Conservation (phyloP, 345 rosid genomes). For the Syzygium aromaticum region DNA sequence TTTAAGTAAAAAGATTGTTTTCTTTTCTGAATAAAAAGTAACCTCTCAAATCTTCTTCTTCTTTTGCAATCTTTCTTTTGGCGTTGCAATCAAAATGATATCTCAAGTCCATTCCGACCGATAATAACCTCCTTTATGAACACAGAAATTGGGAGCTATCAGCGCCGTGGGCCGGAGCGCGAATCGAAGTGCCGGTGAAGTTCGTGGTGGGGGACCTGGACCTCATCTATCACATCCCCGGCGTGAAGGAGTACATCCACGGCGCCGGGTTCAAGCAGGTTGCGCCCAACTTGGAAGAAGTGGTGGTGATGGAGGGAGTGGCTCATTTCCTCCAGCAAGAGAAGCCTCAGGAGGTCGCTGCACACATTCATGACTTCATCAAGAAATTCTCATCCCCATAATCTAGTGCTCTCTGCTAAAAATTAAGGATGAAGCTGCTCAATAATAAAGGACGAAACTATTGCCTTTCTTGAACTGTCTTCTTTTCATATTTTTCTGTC, state of each 20-base stretch:
- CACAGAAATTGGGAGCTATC: not conserved
- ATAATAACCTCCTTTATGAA: not conserved
- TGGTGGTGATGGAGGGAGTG: slow-evolving; percentile 21
- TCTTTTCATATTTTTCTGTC: not conserved
- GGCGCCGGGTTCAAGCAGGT: slow-evolving; percentile 1
- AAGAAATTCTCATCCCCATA: slow-evolving; percentile 6
- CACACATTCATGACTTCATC: slow-evolving; percentile 22
- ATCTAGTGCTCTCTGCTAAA: not conserved
- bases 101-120: not conserved
- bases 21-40: not conserved
- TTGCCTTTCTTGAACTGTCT: not conserved
- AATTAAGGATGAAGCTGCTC: not conserved
- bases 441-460: not conserved
- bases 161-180: not conserved
- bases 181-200: not conserved
- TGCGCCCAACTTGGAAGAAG: slow-evolving; percentile 18
- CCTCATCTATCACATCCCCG: slow-evolving; percentile 14
- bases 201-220: slow-evolving; percentile 19
- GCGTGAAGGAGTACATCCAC: slow-evolving; percentile 11
- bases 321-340: slow-evolving; percentile 20
- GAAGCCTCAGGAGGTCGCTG: slow-evolving; percentile 16
- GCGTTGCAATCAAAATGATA: not conserved
- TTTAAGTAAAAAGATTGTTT: not conserved
- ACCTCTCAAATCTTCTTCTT: not conserved
- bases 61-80: not conserved